These are phyloP conservation scores for Leccinum huronense DNA, from an alignment of 1,284 basidiomycete genomes.

Conservation along the genomic window DNA sequence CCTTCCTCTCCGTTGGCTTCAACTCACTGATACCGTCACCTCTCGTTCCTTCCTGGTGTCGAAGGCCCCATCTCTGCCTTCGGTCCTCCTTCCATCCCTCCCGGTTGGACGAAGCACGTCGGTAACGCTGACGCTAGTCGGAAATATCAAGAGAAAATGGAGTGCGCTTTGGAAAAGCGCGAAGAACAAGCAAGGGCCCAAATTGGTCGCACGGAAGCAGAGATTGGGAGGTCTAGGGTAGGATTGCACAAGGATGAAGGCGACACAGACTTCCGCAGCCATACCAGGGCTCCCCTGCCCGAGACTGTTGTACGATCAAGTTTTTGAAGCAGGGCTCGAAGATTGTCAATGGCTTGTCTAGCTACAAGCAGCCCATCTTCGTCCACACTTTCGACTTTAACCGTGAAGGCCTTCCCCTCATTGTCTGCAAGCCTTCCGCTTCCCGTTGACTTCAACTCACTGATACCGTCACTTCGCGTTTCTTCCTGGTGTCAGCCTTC, in stretches of 20 bases:
- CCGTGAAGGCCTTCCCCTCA: no score
- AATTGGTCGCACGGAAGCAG: constrained; percentile 62
- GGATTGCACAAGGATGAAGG: constrained; percentile 78
- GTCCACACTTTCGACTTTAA: constrained; percentile 63
- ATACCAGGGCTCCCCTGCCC: constrained; percentile 23
- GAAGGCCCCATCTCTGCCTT: no score
- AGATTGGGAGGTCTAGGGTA: constrained; percentile 67
- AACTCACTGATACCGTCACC: constrained; percentile 52
- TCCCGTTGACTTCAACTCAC: no score
- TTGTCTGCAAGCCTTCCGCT: no score
- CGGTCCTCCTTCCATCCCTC: no score
- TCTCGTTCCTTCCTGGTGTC: no score
- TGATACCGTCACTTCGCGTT: no score
- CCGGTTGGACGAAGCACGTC: no score
- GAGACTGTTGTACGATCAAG: constrained; percentile 83
- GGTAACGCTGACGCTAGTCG: constrained; percentile 33
- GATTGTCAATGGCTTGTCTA: constrained; percentile 97
- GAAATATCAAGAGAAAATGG: constrained; percentile 53
- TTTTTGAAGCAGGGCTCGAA: constrained; percentile 91
- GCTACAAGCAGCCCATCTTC: constrained; percentile 98
- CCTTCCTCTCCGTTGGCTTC: constrained; percentile 53
- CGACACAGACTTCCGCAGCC: constrained; percentile 77
- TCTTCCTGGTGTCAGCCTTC: no score
- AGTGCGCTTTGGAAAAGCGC: constrained; percentile 78
- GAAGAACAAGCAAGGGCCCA: constrained; percentile 77